Percentiles rank a stretch among this genome's conserved stretches.
Conservation (phyloP, 2,329 filamentous ascomycete species). For the Hirsutella rhossiliensis region DNA sequence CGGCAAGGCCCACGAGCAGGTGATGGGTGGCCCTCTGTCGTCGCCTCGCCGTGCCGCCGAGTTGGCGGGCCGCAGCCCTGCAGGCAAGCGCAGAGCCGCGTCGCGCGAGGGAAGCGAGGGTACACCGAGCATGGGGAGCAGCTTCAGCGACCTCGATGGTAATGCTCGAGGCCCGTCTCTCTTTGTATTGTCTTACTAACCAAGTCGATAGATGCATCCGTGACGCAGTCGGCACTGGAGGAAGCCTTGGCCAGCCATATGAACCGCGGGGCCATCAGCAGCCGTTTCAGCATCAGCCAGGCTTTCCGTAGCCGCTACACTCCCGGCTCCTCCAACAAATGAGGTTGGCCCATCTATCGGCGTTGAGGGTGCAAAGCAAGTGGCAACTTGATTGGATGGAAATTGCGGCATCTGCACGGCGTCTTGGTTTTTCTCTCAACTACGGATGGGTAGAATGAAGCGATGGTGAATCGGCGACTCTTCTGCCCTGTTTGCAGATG, state of each 20-base stretch:
- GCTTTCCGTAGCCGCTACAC: constrained; percentile 51
- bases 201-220: constrained; percentile 50
- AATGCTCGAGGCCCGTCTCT: constrained; percentile 11
- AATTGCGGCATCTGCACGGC: no score
- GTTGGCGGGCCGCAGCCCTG: constrained; percentile 41
- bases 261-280: constrained; percentile 21
- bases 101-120: constrained; percentile 58
- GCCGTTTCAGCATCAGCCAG: constrained; percentile 56
- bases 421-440: no score
- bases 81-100: constrained; percentile 33
- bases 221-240: constrained; percentile 70
- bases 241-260: constrained; percentile 55
- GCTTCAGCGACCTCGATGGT: constrained; percentile 78
- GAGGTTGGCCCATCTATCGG: constrained; percentile 1
- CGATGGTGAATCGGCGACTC: no score
- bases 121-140: constrained; percentile 71
- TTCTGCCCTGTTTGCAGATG: no score
- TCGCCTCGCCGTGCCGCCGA: constrained; percentile 49
- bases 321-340: constrained; percentile 19
- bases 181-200: constrained; percentile 2
- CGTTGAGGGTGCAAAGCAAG: not conserved
- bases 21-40: constrained; percentile 29
- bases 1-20: constrained; percentile 18
- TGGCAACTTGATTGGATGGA: no score
- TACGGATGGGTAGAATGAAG: no score